phyloP scores from a whole-genome alignment of 2,329 filamentous ascomycete genomes.

The Phaeosphaeria sp. region DNA sequence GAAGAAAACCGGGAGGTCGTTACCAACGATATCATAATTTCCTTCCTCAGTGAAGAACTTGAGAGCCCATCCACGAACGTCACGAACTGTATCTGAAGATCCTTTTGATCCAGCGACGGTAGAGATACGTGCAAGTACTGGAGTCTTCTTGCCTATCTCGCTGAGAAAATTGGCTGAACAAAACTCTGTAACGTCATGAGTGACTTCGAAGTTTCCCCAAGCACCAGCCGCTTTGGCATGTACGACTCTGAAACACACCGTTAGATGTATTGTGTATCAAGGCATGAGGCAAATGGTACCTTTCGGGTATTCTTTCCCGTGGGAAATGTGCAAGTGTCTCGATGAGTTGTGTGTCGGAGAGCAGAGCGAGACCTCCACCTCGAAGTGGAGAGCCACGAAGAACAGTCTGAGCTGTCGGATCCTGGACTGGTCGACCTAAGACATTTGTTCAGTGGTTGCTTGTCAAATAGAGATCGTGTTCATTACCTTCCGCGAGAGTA shows the following conservation, averaged over 20 bases:
- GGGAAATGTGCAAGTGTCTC: conserved; percentile 68
- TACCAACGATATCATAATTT: conserved; percentile 59
- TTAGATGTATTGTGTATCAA: background rate
- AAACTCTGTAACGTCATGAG: conserved; percentile 63
- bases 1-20: conserved; percentile 53
- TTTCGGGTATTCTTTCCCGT: conserved; percentile 67
- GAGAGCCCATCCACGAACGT: conserved; percentile 58
- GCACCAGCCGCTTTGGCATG: conserved; percentile 66
- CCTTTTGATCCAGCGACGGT: conserved; percentile 56
- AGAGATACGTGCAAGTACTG: conserved; percentile 57
- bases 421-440: conserved; percentile 1
- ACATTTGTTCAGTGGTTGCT: background rate
- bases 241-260: conserved; percentile 50
- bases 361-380: conserved; percentile 52
- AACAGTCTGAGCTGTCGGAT: conserved; percentile 2
- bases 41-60: conserved; percentile 62
- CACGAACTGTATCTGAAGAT: conserved; percentile 55
- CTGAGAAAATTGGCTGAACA: conserved; percentile 63
- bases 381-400: conserved; percentile 3
- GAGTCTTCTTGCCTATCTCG: conserved; percentile 47
- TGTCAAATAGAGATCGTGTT: background rate
- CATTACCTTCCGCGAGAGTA: too few species aligned
- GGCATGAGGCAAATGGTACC: conserved; percentile 38
- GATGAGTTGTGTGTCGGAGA: conserved; percentile 67
- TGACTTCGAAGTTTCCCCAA: conserved; percentile 67